Percentiles rank a stretch among this genome's conserved stretches.
Conservation (phyloP, 768 basidiomycete genomes). For the Macrolepiota dolichaula region DNA sequence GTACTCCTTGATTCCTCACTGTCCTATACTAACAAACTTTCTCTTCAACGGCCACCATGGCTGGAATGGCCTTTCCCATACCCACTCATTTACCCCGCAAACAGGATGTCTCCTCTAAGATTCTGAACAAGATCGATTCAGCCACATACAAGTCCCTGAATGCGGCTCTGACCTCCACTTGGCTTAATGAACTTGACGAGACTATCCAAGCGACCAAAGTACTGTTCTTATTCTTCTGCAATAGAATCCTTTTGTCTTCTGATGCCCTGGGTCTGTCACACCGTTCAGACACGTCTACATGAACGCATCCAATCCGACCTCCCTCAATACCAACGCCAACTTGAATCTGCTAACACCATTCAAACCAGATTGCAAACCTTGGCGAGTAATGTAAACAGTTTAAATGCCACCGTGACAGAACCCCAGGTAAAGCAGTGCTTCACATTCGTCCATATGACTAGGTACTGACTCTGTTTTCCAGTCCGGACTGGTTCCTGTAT, state of each 20-base stretch:
- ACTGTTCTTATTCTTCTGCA: conserved; percentile 9
- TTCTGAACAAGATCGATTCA: conserved; percentile 68
- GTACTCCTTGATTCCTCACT: not conserved
- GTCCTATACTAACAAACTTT: not conserved
- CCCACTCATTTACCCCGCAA: conserved; percentile 73
- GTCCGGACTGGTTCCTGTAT: conserved; percentile 65
- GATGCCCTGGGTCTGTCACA: conserved; percentile 14
- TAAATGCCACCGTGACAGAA: conserved; percentile 50
- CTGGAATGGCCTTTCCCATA: conserved; percentile 68
- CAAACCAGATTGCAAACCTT: conserved; percentile 56
- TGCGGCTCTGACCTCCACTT: conserved; percentile 59
- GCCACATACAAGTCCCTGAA: conserved; percentile 55
- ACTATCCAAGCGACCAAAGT: conserved; percentile 75
- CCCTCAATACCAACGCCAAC: conserved; percentile 60
- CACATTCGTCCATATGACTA: conserved; percentile 6
- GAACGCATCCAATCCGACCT: conserved; percentile 67
- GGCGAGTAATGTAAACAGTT: conserved; percentile 45
- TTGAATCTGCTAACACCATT: conserved; percentile 59
- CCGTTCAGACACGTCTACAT: conserved; percentile 59
- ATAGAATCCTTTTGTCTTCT: not conserved
- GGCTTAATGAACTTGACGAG: conserved; percentile 70
- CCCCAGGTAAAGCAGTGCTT: conserved; percentile 45
- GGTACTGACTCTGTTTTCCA: conserved; percentile 25
- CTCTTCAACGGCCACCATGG: conserved; percentile 10
- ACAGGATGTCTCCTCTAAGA: conserved; percentile 67